phyloP scores from a whole-genome alignment of 192 early-diverging fungal genomes.

The Coemansia sp. region DNA sequence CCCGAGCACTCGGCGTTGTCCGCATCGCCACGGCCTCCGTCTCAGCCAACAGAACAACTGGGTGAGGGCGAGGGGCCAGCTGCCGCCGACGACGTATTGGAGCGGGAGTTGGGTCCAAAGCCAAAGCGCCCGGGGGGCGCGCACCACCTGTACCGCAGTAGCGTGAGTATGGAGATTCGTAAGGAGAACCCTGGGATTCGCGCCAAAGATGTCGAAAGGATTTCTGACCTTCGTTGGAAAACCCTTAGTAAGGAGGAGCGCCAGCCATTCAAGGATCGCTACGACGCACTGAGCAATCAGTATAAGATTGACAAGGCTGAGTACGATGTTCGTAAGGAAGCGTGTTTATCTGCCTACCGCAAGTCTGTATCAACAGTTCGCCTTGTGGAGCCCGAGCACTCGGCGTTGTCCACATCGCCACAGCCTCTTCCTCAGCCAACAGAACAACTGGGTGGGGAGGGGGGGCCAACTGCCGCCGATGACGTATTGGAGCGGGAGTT shows the following conservation, averaged over 20 bases:
- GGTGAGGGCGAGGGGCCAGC: too few relatives aligned
- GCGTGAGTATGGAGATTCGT: too few relatives aligned
- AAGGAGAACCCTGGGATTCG: neutral
- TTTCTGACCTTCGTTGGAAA: neutral
- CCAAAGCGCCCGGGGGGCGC: neutral
- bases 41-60: too few relatives aligned
- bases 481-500: too few relatives aligned
- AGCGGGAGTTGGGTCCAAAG: too few relatives aligned
- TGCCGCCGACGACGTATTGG: too few relatives aligned
- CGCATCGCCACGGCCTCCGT: neutral
- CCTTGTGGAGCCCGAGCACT: too few relatives aligned
- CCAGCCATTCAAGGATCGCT: neutral
- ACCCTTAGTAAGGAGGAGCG: neutral
- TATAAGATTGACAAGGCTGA: neutral
- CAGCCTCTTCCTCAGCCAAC: too few relatives aligned
- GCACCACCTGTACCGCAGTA: too few relatives aligned
- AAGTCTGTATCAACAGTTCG: too few relatives aligned
- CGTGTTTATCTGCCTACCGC: neutral
- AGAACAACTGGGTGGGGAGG: too few relatives aligned
- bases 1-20: neutral
- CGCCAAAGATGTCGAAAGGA: neutral
- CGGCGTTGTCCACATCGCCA: neutral
- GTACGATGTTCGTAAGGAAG: slow-evolving; percentile 4
- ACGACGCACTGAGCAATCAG: neutral
- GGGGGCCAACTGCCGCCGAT: too few relatives aligned